Percentiles rank a stretch among this genome's conserved stretches.
Evolutionary conservation across 495 filamentous ascomycete species (phyloP).

Genomic region (Xylaria bambusicola): DNA sequence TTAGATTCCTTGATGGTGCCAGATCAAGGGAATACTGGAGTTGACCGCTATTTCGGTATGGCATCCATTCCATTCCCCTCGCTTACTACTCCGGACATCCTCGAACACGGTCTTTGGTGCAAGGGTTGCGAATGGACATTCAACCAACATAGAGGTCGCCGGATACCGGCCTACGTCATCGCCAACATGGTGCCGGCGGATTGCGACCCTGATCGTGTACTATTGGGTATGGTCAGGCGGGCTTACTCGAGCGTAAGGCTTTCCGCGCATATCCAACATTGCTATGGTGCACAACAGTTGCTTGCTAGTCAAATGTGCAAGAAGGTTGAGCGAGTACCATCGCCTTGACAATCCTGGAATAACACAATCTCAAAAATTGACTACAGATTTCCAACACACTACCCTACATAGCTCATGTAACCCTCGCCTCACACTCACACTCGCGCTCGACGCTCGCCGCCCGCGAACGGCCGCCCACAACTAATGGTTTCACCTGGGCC

Average conservation of each 20-base stretch:
- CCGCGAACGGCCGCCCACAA: not conserved
- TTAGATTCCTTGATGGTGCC: constrained; percentile 3
- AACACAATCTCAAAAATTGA: not conserved
- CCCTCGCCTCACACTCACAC: constrained; percentile 6
- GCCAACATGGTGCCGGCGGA: constrained; percentile 10
- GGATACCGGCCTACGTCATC: constrained; percentile 4
- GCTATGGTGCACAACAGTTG: constrained; percentile 16
- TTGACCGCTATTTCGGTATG: constrained; percentile 13
- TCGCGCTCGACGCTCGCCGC: constrained; percentile 1
- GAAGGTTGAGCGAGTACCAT: constrained; percentile 1
- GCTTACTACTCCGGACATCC: not conserved
- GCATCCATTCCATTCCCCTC: constrained; percentile 14
- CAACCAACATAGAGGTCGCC: not conserved
- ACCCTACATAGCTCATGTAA: not conserved
- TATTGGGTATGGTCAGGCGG: constrained; percentile 12
- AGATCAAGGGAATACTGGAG: not conserved
- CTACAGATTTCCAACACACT: constrained; percentile 1
- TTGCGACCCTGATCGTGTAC: constrained; percentile 9
- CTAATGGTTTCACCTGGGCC: not conserved
- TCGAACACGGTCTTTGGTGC: constrained; percentile 19
- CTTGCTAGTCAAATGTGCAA: constrained; percentile 1
- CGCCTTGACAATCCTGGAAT: constrained; percentile 1
- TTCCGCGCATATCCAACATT: constrained; percentile 11
- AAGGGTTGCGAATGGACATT: constrained; percentile 9
- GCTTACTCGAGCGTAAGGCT: constrained; percentile 6